Conservation (phyloP, 1,284 basidiomycete genomes). For the Abortiporus biennis region DNA sequence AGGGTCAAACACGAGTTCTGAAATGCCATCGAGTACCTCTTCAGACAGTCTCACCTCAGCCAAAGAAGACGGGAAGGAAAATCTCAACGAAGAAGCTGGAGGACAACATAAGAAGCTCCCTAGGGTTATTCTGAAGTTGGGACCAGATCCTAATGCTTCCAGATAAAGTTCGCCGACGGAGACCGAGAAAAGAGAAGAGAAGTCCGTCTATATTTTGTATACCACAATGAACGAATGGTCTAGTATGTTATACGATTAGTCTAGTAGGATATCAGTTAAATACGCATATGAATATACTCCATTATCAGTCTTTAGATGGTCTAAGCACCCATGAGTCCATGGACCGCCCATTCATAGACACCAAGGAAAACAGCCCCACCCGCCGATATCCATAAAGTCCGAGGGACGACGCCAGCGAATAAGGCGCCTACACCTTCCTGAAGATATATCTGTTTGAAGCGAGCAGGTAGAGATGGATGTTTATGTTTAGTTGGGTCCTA, state of each 20-base stretch:
- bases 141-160: slow-evolving; percentile 2
- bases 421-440: slow-evolving; percentile 75
- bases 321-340: slow-evolving; percentile 15
- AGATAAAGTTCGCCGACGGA: too few species aligned
- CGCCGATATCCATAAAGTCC: slow-evolving; percentile 93
- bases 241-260: too few species aligned
- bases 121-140: slow-evolving; percentile 11
- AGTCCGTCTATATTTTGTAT: too few species aligned
- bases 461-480: slow-evolving; percentile 47
- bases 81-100: slow-evolving; percentile 1
- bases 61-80: too few species aligned
- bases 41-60: too few species aligned
- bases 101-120: slow-evolving; percentile 10
- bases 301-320: too few species aligned
- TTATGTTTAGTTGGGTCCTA: slow-evolving; percentile 45
- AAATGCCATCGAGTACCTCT: too few species aligned
- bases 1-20: too few species aligned
- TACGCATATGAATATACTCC: too few species aligned
- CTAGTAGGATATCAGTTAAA: too few species aligned
- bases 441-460: slow-evolving; percentile 62
- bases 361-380: slow-evolving; percentile 97
- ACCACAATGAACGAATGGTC: too few species aligned
- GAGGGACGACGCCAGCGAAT: slow-evolving; percentile 85
- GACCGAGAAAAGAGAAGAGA: too few species aligned
- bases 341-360: slow-evolving; percentile 72